These are phyloP conservation scores for Rhynchospora breviuscula DNA, from an alignment of 176 grass and related monocot species.

Conservation along the genomic window DNA sequence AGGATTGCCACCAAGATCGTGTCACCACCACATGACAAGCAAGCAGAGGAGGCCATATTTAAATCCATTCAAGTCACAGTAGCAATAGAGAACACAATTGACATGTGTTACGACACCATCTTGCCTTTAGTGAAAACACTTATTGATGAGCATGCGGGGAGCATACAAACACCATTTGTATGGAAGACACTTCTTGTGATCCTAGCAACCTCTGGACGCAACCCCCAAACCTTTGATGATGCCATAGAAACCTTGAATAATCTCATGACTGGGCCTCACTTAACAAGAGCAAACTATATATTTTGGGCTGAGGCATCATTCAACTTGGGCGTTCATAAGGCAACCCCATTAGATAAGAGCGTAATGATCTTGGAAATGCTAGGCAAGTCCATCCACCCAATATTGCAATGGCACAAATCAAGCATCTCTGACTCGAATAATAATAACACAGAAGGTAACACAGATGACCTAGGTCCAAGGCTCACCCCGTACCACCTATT, in stretches of 20 bases:
- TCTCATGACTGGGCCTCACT: slow-evolving; percentile 47
- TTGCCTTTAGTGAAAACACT: slow-evolving; percentile 42
- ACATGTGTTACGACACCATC: slow-evolving; percentile 74
- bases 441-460: neutral
- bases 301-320: slow-evolving; percentile 81
- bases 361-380: slow-evolving; percentile 60
- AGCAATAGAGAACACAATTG: slow-evolving; percentile 91
- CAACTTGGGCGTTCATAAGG: slow-evolving; percentile 72
- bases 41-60: slow-evolving; percentile 67
- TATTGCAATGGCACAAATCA: slow-evolving; percentile 70
- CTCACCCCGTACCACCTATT: slow-evolving; percentile 43
- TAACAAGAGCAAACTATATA: slow-evolving; percentile 60
- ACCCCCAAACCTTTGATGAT: slow-evolving; percentile 91
- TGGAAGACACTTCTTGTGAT: slow-evolving; percentile 86
- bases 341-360: slow-evolving; percentile 75
- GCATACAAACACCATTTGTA: slow-evolving; percentile 49
- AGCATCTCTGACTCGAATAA: slow-evolving; percentile 52
- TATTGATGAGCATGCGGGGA: slow-evolving; percentile 37
- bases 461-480: neutral
- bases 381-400: slow-evolving; percentile 63
- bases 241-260: slow-evolving; percentile 53
- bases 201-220: slow-evolving; percentile 56
- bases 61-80: slow-evolving; percentile 83
- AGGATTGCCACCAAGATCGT: slow-evolving; percentile 50
- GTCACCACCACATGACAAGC: slow-evolving; percentile 28